These are phyloP conservation scores for Ricinus communis DNA, from an alignment of 345 rosid genomes.

Conservation along the genomic window DNA sequence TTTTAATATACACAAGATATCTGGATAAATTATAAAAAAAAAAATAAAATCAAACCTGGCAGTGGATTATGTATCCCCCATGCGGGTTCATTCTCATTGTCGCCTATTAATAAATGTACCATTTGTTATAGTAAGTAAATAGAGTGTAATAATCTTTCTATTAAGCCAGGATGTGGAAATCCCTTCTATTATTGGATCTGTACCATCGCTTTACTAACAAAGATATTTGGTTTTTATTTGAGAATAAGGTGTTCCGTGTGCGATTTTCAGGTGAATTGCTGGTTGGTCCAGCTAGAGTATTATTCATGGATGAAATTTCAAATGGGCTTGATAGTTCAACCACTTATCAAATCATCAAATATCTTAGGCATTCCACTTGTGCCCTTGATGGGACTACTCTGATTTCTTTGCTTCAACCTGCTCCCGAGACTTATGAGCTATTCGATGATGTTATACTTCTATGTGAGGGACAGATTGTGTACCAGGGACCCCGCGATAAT, in stretches of 20 bases:
- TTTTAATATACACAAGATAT: too few relatives aligned
- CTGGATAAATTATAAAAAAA: too few relatives aligned
- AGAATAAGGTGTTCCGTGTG: constrained; percentile 14
- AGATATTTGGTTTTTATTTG: not conserved
- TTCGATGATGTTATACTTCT: constrained; percentile 90
- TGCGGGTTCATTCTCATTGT: too few relatives aligned
- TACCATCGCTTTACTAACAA: too few relatives aligned
- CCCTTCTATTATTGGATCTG: too few relatives aligned
- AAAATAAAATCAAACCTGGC: too few relatives aligned
- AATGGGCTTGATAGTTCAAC: constrained; percentile 98
- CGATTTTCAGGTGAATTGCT: constrained; percentile 75
- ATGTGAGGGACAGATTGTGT: constrained; percentile 89
- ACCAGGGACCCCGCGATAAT: constrained; percentile 84
- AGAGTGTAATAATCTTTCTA: too few relatives aligned
- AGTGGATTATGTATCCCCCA: too few relatives aligned
- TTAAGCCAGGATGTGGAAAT: too few relatives aligned
- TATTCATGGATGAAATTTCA: constrained; percentile 98
- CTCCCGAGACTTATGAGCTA: constrained; percentile 87
- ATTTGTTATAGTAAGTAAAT: too few relatives aligned
- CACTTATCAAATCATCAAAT: constrained; percentile 83
- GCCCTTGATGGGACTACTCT: constrained; percentile 85
- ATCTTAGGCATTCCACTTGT: constrained; percentile 79
- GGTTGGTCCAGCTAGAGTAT: constrained; percentile 94
- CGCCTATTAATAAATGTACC: too few relatives aligned
- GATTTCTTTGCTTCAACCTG: constrained; percentile 90